Evolutionary conservation across 768 basidiomycete species (phyloP), one percentile per base, ranked within the genome.

Genomic region (Tulasnella sp.): DNA sequence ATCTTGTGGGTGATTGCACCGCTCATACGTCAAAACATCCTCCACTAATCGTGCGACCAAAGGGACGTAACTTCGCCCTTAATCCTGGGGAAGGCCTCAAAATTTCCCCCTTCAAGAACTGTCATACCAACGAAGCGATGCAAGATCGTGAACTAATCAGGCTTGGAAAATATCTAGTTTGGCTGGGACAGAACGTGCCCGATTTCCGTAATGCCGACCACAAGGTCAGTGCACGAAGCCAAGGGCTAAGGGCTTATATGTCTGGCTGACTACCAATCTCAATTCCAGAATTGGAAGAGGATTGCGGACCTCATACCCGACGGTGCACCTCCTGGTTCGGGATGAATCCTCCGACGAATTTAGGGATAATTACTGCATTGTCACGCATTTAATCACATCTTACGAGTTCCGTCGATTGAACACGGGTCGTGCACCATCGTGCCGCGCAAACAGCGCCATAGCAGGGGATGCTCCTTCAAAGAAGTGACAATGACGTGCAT

Each of bases 41-140:
- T 63, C 39, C 68, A 62, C 67, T 62, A 41, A 72, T 44, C 72
- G 69, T 26, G n/a, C 47, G 68, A 26, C 64, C 34, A 5, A 39
- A 90, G 86, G 86, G 88, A 72, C 87, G 92, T 17, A 95, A 94
- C 78, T 95, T 95, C 80, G 94, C 93, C 3, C 82, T 95, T 73
- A 95, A 96, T 77, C 91, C 92, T 0, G 84, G 83, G 59, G 88
- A 92, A 80, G 94, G 93, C 5, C 83, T 95, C 42, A 93, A 91
- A 80, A 92, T 95, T 34, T 84, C 86, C 32, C 86, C 94, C 0
- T 95, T 91, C 83, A 91, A 89, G 79, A 85, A 88, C 74, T 90
- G 90, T 1, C 88, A 91, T 76, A 90, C 88, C 9, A 78, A 81
- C 11, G 85, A 87, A 75, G 78, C 78, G 5, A 84, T 86, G 7